Conservation (phyloP, 1,284 basidiomycete genomes). For the Malassezia restricta region DNA sequence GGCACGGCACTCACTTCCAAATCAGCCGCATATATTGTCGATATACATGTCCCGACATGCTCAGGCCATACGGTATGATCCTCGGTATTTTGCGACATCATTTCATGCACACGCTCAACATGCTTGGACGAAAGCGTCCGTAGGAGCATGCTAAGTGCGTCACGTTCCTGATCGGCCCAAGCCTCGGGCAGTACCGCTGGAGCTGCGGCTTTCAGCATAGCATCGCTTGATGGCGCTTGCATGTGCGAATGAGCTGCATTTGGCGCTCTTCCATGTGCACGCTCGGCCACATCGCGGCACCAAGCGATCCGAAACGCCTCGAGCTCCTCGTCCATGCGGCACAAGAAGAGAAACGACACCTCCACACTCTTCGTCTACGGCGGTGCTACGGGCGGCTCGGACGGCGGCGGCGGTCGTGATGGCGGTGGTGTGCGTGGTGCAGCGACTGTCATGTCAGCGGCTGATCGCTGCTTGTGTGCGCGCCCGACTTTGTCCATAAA, state of each 20-base stretch:
- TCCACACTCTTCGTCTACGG: not conserved
- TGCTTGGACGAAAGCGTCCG: not conserved
- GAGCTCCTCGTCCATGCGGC: constrained; percentile 8
- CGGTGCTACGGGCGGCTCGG: not conserved
- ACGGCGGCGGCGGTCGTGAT: not conserved
- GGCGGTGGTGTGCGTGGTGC: not conserved
- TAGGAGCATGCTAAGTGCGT: not conserved
- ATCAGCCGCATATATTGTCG: constrained; percentile 16
- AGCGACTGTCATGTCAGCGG: not conserved
- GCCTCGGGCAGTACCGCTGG: too few relatives aligned
- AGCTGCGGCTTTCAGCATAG: too few relatives aligned
- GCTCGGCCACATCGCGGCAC: constrained; percentile 8
- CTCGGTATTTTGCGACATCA: not conserved
- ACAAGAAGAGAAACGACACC: not conserved
- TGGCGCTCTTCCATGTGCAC: not conserved
- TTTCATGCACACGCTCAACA: not conserved
- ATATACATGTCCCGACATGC: not conserved
- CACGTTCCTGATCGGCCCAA: not conserved
- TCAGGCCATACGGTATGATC: not conserved
- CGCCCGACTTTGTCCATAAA: constrained; percentile 57
- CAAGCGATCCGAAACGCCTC: constrained; percentile 9
- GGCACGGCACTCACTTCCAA: constrained; percentile 17
- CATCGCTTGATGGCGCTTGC: too few relatives aligned
- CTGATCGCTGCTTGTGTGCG: not conserved
- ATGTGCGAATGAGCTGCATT: too few relatives aligned